phyloP scores from a whole-genome alignment of 2,329 filamentous ascomycete species.

The Hypoxylon sp. region DNA sequence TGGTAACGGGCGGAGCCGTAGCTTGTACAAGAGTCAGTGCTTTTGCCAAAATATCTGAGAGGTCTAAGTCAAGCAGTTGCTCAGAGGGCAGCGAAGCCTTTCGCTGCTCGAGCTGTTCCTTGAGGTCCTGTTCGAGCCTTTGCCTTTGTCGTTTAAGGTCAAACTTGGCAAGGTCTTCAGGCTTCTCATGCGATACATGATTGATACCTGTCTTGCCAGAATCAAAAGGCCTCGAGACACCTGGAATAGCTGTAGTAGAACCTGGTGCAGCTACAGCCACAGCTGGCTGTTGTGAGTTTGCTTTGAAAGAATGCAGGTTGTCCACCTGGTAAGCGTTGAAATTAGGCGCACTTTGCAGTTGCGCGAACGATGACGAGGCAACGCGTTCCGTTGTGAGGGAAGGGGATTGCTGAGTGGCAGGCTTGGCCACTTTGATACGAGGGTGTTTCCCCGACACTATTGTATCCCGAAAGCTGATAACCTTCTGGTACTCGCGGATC shows the following conservation, averaged over 20 bases:
- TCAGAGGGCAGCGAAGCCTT: conserved; percentile 63
- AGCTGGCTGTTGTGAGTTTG: conserved; percentile 57
- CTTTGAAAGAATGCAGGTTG: conserved; percentile 56
- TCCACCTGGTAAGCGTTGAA: conserved; percentile 50
- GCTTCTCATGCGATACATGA: conserved; percentile 88
- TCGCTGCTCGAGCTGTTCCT: conserved; percentile 81
- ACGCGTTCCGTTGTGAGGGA: conserved; percentile 47
- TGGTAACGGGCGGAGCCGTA: conserved; percentile 71
- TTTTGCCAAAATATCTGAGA: conserved; percentile 79
- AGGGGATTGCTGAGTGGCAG: conserved; percentile 46
- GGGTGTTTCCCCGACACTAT: conserved; percentile 83
- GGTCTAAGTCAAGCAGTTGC: conserved; percentile 74
- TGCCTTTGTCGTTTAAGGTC: conserved; percentile 85
- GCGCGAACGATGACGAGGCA: conserved; percentile 41
- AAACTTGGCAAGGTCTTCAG: conserved; percentile 84
- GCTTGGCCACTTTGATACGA: conserved; percentile 65
- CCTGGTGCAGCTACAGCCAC: conserved; percentile 46
- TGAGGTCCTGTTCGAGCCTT: conserved; percentile 82
- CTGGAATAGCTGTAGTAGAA: conserved; percentile 54
- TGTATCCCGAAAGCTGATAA: conserved; percentile 84
- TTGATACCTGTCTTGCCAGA: conserved; percentile 78
- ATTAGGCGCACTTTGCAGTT: conserved; percentile 40
- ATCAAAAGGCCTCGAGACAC: conserved; percentile 59
- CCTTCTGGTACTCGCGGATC: conserved; percentile 80
- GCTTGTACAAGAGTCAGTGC: conserved; percentile 80